Base-by-base conservation (phyloP, 1,284 basidiomycete species). In the Boletus semigastroideus region DNA sequence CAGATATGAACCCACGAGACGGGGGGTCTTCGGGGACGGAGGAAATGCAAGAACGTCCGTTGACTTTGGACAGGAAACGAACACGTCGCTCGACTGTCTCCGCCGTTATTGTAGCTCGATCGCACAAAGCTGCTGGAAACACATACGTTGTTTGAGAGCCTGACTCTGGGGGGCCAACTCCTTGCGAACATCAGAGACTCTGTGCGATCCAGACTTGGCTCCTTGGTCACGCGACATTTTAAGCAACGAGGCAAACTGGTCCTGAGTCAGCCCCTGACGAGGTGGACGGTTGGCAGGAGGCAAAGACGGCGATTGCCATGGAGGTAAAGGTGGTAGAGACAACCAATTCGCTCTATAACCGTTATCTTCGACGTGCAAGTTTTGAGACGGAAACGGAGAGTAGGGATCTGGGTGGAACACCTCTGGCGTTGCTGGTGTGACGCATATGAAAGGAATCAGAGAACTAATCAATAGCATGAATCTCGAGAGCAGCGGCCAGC, bases 81-180 rank as follows among this genome's bases (percentile, higher is more conserved):
- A 85, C 83, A 40, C 87, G 84, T 51, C 89, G 79, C 68, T 88
- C 86, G 60, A 80, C 87, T 90, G 64, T 19, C 54, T 37, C 30
- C 42, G 40, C 48, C 31, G 31, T 52, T 34, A 47, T 28, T 17
- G 20, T 42, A 27, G 53, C 6, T 16, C 38, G 19, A 47, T 22
- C 4, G 12, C 39, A 27, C 16, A 34, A 4, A 5, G 22, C 14
- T 4, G 19, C 7, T 17, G 42, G 20, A 39, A 48, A 45, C 12
- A 58, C 82, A 55, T 67, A 90, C 88, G 71, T 69, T 90, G 86
- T 74, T 86, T 90, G 65, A 75, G 82, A 73, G 78, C 82, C 70
- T 90, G 87, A 44, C 76, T 78, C 69, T 84, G 87, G 54, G 87
- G 69, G 16, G 85, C 84, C 46, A 88, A 80, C 69, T 90, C 85